Base-by-base conservation (phyloP, 2,329 filamentous ascomycete genomes). In the Thielaviopsis populi region DNA sequence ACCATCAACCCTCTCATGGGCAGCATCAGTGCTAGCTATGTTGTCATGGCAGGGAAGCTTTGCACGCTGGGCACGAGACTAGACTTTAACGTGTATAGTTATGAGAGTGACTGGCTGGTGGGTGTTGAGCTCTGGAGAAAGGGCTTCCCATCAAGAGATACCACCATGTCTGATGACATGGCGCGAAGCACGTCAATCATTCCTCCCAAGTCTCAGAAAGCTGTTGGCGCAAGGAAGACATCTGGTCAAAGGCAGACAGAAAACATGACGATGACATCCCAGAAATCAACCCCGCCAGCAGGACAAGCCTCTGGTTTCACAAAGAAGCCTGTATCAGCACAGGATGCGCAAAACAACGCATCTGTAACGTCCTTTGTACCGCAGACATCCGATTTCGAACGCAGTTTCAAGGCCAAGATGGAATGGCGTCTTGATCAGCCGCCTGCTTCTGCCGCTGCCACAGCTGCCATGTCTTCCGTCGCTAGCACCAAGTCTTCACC, bases 61-160 rank as follows among this genome's bases (percentile, higher is more conserved):
- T 83, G 95, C 69, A 88, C 90, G 11, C 81, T 99, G 60, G 94
- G 91, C 68, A 95, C 91, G 24, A 85, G 88, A 60, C 92, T 97
- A 75, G 91, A 95, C 71, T 99, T 99, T 75, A 99, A 99, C 71
- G 88, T 96, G 60, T 97, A 96, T 75, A 96, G 90, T 72, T 99
- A 96, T 77, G 94, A 99, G 77, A 96, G 90, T 71, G 88, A 94
- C 65, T 87, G 96, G 79, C 86, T 91, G 30, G 82, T 97, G 27
- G 94, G 94, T 15, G 89, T 90, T 76, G 94, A 99, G 76, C 78
- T 97, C 53, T 99, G 94, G 92, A 85, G 89, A 70, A 86, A 83
- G 69, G 78, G 78, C 22, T 72, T 75, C 17, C 64, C 69, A 67
- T 74, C 76, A 19, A 75, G 50, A 72, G 76, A 5, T 74, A 75